Evolutionary conservation across 352 stramenopile species (phyloP).

Genomic region (Phytophthora citrophthora): DNA sequence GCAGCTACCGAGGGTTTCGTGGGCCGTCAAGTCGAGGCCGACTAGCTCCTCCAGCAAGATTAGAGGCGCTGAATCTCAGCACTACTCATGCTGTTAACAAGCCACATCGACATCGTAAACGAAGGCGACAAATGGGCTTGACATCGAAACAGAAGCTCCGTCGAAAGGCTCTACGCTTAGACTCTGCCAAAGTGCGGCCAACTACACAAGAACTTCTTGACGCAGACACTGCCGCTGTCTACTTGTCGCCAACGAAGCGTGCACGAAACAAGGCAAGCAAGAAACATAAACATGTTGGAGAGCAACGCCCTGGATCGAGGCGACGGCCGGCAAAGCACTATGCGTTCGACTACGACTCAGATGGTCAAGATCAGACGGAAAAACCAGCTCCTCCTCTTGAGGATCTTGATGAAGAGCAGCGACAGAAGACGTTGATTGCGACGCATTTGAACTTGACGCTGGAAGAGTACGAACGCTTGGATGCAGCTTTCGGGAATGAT

Average conservation of each 20-base stretch:
- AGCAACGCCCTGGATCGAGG: constrained; percentile 4
- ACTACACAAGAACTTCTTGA: constrained; percentile 26
- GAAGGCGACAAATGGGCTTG: constrained; percentile 11
- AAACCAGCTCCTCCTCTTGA: constrained; percentile 27
- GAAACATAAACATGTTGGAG: constrained; percentile 14
- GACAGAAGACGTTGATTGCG: constrained; percentile 55
- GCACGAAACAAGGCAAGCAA: constrained; percentile 20
- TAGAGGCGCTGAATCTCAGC: constrained; percentile 52
- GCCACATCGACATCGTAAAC: constrained; percentile 14
- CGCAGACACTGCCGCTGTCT: constrained; percentile 8
- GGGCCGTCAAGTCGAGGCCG: constrained; percentile 20
- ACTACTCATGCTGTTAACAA: constrained; percentile 3
- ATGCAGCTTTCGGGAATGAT: constrained; percentile 57
- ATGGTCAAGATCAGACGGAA: constrained; percentile 17
- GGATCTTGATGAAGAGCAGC: constrained; percentile 58
- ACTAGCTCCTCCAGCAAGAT: constrained; percentile 30
- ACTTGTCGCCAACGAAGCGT: constrained; percentile 13
- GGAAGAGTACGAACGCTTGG: constrained; percentile 72
- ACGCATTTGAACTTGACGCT: constrained; percentile 70
- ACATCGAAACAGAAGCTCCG: constrained; percentile 32
- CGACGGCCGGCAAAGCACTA: constrained; percentile 32
- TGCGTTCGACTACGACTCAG: constrained; percentile 45
- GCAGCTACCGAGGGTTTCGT: constrained; percentile 7
- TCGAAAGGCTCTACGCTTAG: constrained; percentile 55
- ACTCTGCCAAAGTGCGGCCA: constrained; percentile 45